Evolutionary conservation across 2,329 filamentous ascomycete genomes (phyloP).

Genomic region (Arthrocladium fulminans): DNA sequence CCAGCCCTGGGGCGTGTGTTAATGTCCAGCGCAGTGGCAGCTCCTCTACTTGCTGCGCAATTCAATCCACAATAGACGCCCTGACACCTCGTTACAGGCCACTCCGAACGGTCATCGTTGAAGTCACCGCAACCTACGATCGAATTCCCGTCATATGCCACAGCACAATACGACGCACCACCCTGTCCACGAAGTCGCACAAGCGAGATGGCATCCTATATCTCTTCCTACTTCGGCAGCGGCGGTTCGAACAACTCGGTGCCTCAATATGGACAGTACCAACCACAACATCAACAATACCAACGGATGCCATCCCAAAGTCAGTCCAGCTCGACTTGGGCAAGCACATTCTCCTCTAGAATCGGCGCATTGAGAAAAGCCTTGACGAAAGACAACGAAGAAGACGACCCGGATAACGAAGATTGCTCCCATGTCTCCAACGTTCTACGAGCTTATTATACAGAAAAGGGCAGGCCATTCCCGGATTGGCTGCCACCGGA

Average conservation of each 20-base stretch:
- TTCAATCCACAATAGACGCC: no score
- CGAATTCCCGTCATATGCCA: no score
- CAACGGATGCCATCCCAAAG: slow-evolving; percentile 10
- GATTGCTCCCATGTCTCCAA: slow-evolving; percentile 94
- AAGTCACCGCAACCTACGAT: no score
- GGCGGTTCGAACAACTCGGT: neutral
- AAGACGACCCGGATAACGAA: slow-evolving; percentile 51
- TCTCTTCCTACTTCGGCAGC: slow-evolving; percentile 7
- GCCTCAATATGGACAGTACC: slow-evolving; percentile 5
- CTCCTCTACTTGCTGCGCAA: no score
- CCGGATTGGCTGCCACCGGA: slow-evolving; percentile 84
- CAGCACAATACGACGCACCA: no score
- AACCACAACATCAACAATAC: slow-evolving; percentile 9
- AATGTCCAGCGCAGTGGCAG: no score
- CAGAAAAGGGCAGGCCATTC: slow-evolving; percentile 71
- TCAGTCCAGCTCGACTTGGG: slow-evolving; percentile 17
- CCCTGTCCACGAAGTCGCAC: no score
- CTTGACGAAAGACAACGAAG: slow-evolving; percentile 59
- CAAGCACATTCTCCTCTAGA: slow-evolving; percentile 54
- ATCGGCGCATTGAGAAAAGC: slow-evolving; percentile 56
- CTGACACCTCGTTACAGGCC: no score
- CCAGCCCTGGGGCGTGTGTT: no score
- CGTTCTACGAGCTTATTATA: slow-evolving; percentile 86
- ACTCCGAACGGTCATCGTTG: no score
- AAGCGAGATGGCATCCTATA: slow-evolving; percentile 6